Percentiles rank a stretch among this genome's conserved stretches.
Conservation (phyloP, 1,284 basidiomycete genomes). For the Melampsora larici-populina region DNA sequence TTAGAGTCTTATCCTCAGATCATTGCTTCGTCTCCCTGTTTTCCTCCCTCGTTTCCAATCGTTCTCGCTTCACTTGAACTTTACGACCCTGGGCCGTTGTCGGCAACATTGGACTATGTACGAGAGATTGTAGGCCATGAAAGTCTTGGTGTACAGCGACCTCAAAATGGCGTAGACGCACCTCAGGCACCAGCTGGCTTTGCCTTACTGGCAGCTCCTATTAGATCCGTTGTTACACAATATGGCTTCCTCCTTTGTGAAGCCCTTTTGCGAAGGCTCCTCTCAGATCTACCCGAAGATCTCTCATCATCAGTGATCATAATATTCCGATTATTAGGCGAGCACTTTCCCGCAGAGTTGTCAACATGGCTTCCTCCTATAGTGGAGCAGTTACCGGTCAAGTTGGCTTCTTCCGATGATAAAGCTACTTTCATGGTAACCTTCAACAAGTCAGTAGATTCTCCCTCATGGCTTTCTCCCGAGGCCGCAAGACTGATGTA, state of each 20-base stretch:
- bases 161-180: slow-evolving; percentile 22
- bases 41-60: slow-evolving; percentile 71
- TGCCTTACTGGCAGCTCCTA: slow-evolving; percentile 58
- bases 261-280: slow-evolving; percentile 71
- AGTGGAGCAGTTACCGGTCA: slow-evolving; percentile 67
- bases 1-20: slow-evolving; percentile 68
- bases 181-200: background rate
- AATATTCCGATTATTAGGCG: slow-evolving; percentile 69
- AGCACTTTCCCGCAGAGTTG: slow-evolving; percentile 66
- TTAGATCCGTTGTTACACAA: slow-evolving; percentile 67
- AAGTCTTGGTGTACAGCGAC: slow-evolving; percentile 51
- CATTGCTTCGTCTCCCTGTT: slow-evolving; percentile 70
- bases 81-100: slow-evolving; percentile 73
- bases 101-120: slow-evolving; percentile 76
- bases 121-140: slow-evolving; percentile 67
- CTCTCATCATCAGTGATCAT: slow-evolving; percentile 69
- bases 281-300: slow-evolving; percentile 85
- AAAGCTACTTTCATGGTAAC: slow-evolving; percentile 72
- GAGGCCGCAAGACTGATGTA: background rate
- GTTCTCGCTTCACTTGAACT: slow-evolving; percentile 72
- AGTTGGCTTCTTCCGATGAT: slow-evolving; percentile 65
- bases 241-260: slow-evolving; percentile 72
- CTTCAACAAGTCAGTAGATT: slow-evolving; percentile 64
- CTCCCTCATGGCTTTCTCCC: background rate
- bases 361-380: slow-evolving; percentile 69